Evolutionary conservation across 306 rosid genomes (phyloP).

Genomic region (Medicago lupulina): DNA sequence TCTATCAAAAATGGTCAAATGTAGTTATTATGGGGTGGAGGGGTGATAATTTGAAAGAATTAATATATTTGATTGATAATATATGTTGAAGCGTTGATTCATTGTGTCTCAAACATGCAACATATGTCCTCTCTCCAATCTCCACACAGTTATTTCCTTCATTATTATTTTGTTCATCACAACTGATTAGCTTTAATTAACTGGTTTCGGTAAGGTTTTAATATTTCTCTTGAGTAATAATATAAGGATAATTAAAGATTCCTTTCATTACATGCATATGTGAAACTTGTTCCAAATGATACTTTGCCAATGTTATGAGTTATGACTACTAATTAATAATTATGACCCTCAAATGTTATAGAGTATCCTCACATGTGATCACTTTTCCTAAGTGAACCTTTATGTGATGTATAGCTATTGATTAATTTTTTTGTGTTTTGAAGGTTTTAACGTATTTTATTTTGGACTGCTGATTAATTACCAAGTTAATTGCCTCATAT

Average conservation of each 20-base stretch:
- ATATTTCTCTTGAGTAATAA: constrained; percentile 24
- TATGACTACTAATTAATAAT: too few species aligned
- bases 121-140: constrained; percentile 41
- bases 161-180: constrained; percentile 46
- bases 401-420: too few species aligned
- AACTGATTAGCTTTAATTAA: constrained; percentile 37
- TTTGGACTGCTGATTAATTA: too few species aligned
- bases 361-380: too few species aligned
- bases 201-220: constrained; percentile 34
- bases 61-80: neutral
- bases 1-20: too few species aligned
- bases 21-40: neutral
- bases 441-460: too few species aligned
- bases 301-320: too few species aligned
- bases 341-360: too few species aligned
- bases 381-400: too few species aligned
- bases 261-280: neutral
- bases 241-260: constrained; percentile 37
- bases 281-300: constrained; percentile 3
- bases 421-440: too few species aligned
- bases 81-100: neutral
- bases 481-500: too few species aligned
- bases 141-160: constrained; percentile 42
- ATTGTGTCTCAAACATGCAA: neutral
- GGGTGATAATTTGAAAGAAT: constrained; percentile 14